Percentiles rank a stretch among this genome's conserved stretches.
phyloP scores from a whole-genome alignment of 768 basidiomycete species.

The Leucogyrophana mollusca region DNA sequence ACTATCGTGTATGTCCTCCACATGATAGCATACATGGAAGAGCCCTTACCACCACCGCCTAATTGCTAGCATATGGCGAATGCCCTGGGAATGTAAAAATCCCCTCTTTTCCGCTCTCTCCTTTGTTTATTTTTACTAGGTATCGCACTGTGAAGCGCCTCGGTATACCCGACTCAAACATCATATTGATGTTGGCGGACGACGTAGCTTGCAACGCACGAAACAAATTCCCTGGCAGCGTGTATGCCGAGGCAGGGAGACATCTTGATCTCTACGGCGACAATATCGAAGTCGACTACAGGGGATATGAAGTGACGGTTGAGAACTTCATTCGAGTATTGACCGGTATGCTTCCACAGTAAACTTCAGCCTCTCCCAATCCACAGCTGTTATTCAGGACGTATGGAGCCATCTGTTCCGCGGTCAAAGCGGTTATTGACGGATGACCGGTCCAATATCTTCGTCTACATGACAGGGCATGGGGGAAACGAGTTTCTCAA shows the following conservation, averaged over 20 bases:
- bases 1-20: slow-evolving; percentile 75
- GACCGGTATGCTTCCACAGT: slow-evolving; percentile 62
- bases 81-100: slow-evolving; percentile 84
- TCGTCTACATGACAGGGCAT: slow-evolving; percentile 98
- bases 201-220: slow-evolving; percentile 92
- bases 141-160: slow-evolving; percentile 98
- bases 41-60: neutral
- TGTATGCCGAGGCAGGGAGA: slow-evolving; percentile 85
- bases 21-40: neutral
- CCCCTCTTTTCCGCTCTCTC: neutral
- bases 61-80: slow-evolving; percentile 90
- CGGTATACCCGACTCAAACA: slow-evolving; percentile 97
- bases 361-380: neutral
- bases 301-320: slow-evolving; percentile 97
- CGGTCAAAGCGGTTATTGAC: slow-evolving; percentile 90
- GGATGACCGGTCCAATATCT: slow-evolving; percentile 89
- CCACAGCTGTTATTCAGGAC: slow-evolving; percentile 49
- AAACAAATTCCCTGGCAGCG: slow-evolving; percentile 88
- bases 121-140: slow-evolving; percentile 40
- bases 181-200: slow-evolving; percentile 98
- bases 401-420: slow-evolving; percentile 80
- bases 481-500: slow-evolving; percentile 98
- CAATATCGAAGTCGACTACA: slow-evolving; percentile 96
- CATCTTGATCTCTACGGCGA: slow-evolving; percentile 91
- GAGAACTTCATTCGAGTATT: slow-evolving; percentile 92